Conservation (phyloP, 2,329 filamentous ascomycete species). For the Ascochyta clinopodiicola region DNA sequence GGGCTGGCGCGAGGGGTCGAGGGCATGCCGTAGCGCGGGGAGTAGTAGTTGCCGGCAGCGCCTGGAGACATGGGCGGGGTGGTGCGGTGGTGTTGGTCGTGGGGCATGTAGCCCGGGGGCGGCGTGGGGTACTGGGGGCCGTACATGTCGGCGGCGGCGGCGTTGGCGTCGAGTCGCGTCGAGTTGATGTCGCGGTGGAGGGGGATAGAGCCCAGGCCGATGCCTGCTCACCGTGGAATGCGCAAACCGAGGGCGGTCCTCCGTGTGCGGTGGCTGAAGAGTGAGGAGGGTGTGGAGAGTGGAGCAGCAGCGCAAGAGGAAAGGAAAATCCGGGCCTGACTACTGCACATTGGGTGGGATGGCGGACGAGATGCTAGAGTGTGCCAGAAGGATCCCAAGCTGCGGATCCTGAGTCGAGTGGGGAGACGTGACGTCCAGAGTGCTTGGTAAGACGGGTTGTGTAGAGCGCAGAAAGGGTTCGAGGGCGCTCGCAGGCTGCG, state of each 20-base stretch:
- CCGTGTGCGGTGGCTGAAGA: slow-evolving; percentile 28
- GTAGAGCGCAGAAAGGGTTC: slow-evolving; percentile 7
- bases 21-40: slow-evolving; percentile 60
- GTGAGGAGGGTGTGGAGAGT: slow-evolving; percentile 28
- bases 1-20: slow-evolving; percentile 52
- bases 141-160: slow-evolving; percentile 28
- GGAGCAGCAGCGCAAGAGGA: slow-evolving; percentile 42
- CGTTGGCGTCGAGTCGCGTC: slow-evolving; percentile 8
- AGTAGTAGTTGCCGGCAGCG: slow-evolving; percentile 57
- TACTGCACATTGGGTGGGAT: slow-evolving; percentile 46
- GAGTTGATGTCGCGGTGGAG: background rate
- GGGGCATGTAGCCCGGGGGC: slow-evolving; percentile 47
- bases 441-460: slow-evolving; percentile 38
- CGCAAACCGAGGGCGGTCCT: slow-evolving; percentile 39
- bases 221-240: slow-evolving; percentile 45
- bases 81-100: slow-evolving; percentile 44
- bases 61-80: slow-evolving; percentile 56
- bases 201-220: slow-evolving; percentile 33
- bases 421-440: slow-evolving; percentile 30
- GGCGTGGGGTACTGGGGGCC: slow-evolving; percentile 43
- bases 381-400: slow-evolving; percentile 47
- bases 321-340: slow-evolving; percentile 38
- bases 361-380: slow-evolving; percentile 21
- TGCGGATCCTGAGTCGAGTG: slow-evolving; percentile 24
- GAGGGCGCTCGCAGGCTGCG: slow-evolving; percentile 26